Percentiles rank a stretch among this genome's conserved stretches.
phyloP scores from a whole-genome alignment of 768 basidiomycete species.

The Butyriboletus loyo region DNA sequence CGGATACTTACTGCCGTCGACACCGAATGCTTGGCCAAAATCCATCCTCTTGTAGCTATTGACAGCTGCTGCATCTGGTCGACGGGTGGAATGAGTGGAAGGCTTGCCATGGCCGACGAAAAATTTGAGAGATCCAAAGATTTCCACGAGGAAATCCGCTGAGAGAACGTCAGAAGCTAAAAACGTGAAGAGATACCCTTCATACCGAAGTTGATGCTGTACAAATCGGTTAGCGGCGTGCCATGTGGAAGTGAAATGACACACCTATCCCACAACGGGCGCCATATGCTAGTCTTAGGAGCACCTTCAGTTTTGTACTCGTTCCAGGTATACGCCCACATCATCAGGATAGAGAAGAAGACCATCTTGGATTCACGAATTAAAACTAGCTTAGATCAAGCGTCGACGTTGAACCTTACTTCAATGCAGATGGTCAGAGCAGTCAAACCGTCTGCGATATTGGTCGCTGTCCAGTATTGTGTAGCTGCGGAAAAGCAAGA shows the following conservation, averaged over 20 bases:
- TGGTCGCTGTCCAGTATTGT: slow-evolving; percentile 77
- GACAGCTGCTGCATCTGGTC: slow-evolving; percentile 17
- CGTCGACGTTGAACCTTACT: slow-evolving; percentile 37
- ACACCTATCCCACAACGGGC: slow-evolving; percentile 66
- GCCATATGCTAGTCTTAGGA: slow-evolving; percentile 55
- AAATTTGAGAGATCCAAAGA: slow-evolving; percentile 57
- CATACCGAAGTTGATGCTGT: slow-evolving; percentile 48
- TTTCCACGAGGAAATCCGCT: slow-evolving; percentile 71
- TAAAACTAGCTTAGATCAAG: slow-evolving; percentile 8
- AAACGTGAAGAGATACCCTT: background rate
- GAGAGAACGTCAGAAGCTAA: slow-evolving; percentile 6
- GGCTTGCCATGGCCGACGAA: slow-evolving; percentile 47
- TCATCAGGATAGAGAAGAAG: slow-evolving; percentile 72
- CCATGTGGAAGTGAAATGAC: slow-evolving; percentile 5
- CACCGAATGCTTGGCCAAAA: slow-evolving; percentile 41
- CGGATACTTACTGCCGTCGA: slow-evolving; percentile 22
- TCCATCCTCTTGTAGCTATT: slow-evolving; percentile 27
- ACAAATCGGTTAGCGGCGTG: slow-evolving; percentile 3
- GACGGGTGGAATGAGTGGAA: slow-evolving; percentile 18
- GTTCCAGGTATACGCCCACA: slow-evolving; percentile 73
- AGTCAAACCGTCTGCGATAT: slow-evolving; percentile 80
- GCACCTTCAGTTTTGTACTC: slow-evolving; percentile 58
- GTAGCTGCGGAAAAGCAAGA: slow-evolving; percentile 44
- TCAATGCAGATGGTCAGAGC: slow-evolving; percentile 83
- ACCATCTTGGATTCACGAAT: slow-evolving; percentile 59